Evolutionary conservation across 176 grass and related monocot genomes (phyloP).

Genomic region (Themeda triandra): DNA sequence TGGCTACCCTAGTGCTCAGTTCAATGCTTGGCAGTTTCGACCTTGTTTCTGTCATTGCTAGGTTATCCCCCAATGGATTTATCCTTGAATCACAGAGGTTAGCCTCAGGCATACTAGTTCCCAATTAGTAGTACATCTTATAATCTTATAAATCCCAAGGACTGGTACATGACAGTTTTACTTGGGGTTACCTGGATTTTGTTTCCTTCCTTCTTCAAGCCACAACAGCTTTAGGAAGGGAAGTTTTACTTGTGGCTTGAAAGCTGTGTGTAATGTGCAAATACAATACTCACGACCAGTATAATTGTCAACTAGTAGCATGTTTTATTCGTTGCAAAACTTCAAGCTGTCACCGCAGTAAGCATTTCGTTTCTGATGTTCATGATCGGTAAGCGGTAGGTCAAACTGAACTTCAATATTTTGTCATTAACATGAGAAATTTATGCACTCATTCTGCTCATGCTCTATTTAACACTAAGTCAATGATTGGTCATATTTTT

Average conservation of each 20-base stretch:
- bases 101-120: no score
- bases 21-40: no score
- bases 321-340: not conserved
- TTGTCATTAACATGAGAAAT: not conserved
- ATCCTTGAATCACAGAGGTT: not conserved
- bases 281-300: not conserved
- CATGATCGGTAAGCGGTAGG: not conserved
- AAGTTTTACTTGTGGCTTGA: no score
- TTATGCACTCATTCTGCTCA: not conserved
- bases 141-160: no score
- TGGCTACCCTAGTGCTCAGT: not conserved
- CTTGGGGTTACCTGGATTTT: not conserved
- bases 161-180: not conserved
- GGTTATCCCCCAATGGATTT: not conserved
- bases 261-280: not conserved
- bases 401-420: not conserved
- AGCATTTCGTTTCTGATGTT: not conserved
- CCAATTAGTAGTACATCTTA: no score
- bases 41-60: not conserved
- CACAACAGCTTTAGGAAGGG: no score
- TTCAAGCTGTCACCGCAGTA: not conserved
- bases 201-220: not conserved
- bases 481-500: conserved; percentile 19
- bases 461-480: not conserved
- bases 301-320: not conserved